A percentile compares a stretch with the other conserved stretches of the same genome.
phyloP scores from a whole-genome alignment of 202 grass and related monocot species.

The Hordeum pubiflorum region DNA sequence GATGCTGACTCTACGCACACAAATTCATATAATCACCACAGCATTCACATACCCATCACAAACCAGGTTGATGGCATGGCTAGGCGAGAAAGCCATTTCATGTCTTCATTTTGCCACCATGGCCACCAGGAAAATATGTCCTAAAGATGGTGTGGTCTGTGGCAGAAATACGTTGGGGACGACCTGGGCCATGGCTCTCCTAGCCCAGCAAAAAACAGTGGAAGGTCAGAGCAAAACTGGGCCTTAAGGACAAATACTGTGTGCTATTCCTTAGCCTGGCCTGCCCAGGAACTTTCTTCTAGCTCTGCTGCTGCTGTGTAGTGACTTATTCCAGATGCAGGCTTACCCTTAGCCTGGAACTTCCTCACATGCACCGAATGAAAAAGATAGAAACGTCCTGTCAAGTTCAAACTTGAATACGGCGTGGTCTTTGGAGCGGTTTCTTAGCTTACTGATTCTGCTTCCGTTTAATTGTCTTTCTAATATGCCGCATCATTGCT shows the following conservation, averaged over 20 bases:
- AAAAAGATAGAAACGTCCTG: background rate
- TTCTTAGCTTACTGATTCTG: background rate
- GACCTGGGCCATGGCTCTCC: accelerated
- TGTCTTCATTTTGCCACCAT: background rate
- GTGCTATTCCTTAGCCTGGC: no score
- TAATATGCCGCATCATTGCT: background rate
- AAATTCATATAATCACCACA: background rate
- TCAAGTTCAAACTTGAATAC: background rate
- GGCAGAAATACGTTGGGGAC: no score
- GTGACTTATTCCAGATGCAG: background rate
- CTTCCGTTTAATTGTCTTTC: background rate
- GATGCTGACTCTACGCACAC: background rate
- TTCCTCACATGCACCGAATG: background rate
- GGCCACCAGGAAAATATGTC: background rate
- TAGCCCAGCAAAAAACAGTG: no score
- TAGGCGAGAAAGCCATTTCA: background rate
- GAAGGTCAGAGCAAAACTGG: no score
- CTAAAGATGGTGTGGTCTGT: background rate
- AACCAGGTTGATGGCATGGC: background rate
- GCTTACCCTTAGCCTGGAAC: background rate
- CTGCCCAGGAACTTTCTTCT: no score
- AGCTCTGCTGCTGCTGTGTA: background rate
- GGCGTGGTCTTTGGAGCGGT: background rate
- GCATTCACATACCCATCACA: background rate
- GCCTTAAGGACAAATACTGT: no score